A percentile compares a stretch with the other conserved stretches of the same genome.
Evolutionary conservation across 495 filamentous ascomycete species (phyloP).

Genomic region (Penicillium longicatenatum): DNA sequence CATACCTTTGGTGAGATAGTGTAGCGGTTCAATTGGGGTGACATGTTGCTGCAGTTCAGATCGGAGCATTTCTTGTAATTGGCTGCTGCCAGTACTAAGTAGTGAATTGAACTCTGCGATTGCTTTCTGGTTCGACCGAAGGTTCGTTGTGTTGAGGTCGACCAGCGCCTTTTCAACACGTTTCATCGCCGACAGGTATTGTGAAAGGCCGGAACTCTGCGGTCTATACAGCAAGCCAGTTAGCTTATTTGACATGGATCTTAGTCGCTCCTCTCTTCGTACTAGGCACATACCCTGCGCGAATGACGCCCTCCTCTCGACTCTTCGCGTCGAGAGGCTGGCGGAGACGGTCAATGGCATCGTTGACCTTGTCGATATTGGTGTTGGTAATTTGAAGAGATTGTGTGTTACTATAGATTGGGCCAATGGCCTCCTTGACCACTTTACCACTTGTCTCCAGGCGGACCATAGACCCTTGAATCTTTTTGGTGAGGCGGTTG

Average conservation of each 20-base stretch:
- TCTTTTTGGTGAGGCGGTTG: conserved; percentile 83
- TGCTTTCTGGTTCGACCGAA: conserved; percentile 88
- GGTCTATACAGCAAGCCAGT: conserved; percentile 51
- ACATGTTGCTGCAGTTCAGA: conserved; percentile 72
- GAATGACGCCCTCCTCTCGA: conserved; percentile 88
- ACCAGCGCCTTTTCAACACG: conserved; percentile 77
- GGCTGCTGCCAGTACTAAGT: conserved; percentile 72
- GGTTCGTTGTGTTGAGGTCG: conserved; percentile 81
- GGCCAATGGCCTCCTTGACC: conserved; percentile 88
- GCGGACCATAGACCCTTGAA: conserved; percentile 80
- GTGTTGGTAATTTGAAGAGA: conserved; percentile 78
- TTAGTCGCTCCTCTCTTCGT: not conserved
- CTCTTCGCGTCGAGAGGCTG: conserved; percentile 86
- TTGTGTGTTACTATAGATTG: conserved; percentile 90
- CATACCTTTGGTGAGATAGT: conserved; percentile 85
- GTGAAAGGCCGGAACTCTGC: conserved; percentile 70
- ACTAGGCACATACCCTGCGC: conserved; percentile 60
- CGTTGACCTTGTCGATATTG: conserved; percentile 85
- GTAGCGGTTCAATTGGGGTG: conserved; percentile 79
- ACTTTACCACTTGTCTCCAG: conserved; percentile 85
- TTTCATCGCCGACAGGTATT: conserved; percentile 88
- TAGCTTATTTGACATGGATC: too few species aligned
- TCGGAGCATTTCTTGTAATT: conserved; percentile 81
- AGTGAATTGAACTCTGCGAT: conserved; percentile 77
- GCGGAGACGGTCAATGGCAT: conserved; percentile 83